Evolutionary conservation across 768 basidiomycete genomes (phyloP).

Genomic region (Tricholoma matsutake): DNA sequence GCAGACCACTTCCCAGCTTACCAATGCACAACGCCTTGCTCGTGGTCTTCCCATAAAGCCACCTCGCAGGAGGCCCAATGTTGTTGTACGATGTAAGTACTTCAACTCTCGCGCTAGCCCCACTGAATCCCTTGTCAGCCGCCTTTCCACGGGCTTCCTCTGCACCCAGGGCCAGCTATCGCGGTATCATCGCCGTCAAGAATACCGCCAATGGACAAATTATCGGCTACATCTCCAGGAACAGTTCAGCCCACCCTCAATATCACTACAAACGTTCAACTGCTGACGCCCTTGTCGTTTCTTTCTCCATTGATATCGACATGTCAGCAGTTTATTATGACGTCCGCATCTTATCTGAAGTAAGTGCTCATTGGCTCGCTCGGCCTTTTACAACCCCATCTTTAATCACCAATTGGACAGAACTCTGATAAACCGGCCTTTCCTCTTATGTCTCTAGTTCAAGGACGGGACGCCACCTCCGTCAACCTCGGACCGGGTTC

Average conservation of each 20-base stretch:
- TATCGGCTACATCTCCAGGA: slow-evolving; percentile 5
- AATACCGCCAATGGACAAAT: neutral
- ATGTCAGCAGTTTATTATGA: slow-evolving; percentile 5
- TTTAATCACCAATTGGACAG: slow-evolving; percentile 3
- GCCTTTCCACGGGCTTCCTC: slow-evolving; percentile 10
- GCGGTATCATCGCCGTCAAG: slow-evolving; percentile 11
- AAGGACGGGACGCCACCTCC: slow-evolving; percentile 16
- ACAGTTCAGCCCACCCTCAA: neutral
- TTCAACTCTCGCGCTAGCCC: neutral
- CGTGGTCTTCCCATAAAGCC: slow-evolving; percentile 24
- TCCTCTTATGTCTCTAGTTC: slow-evolving; percentile 19
- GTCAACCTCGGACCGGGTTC: slow-evolving; percentile 14
- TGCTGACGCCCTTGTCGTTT: neutral
- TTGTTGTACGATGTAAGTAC: neutral
- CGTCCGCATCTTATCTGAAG: slow-evolving; percentile 6
- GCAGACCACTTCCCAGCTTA: slow-evolving; percentile 3
- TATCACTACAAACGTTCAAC: neutral
- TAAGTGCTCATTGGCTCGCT: slow-evolving; percentile 1
- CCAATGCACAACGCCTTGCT: slow-evolving; percentile 27
- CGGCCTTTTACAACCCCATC: neutral
- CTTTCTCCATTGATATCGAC: neutral
- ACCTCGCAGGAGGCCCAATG: slow-evolving; percentile 5
- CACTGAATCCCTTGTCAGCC: slow-evolving; percentile 5
- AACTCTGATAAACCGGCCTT: slow-evolving; percentile 14
- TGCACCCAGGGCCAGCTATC: neutral